Conservation (phyloP, 306 rosid species). For the Comarum palustre region DNA sequence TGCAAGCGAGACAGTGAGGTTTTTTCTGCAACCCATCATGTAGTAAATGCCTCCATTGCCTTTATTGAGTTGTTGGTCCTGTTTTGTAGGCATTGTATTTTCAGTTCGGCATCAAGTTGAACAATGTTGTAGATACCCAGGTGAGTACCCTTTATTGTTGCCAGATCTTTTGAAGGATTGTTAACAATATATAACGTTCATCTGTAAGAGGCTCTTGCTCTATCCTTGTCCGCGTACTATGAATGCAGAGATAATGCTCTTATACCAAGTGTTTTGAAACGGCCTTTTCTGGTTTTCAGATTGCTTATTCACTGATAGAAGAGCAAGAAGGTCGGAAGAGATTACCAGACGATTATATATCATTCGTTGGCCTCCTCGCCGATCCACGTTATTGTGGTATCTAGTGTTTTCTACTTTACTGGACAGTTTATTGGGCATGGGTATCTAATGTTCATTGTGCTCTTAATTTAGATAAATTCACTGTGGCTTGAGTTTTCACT, state of each 20-base stretch:
- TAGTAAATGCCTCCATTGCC: neutral
- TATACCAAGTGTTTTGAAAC: constrained; percentile 14
- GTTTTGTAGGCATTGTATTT: constrained; percentile 79
- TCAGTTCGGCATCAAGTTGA: constrained; percentile 96
- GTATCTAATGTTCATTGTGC: neutral
- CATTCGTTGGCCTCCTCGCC: constrained; percentile 93
- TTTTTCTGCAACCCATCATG: constrained; percentile 24
- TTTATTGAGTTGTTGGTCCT: constrained; percentile 24
- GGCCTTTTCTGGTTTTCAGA: constrained; percentile 45
- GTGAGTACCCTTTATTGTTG: constrained; percentile 38
- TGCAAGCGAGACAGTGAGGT: constrained; percentile 99
- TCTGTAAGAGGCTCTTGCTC: neutral
- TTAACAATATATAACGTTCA: neutral
- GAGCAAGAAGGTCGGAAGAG: constrained; percentile 86
- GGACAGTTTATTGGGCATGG: neutral
- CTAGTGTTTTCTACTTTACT: constrained; percentile 10
- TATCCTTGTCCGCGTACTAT: neutral
- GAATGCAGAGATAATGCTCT: neutral
- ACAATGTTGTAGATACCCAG: constrained; percentile 98
- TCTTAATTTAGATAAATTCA: neutral
- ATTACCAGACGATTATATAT: constrained; percentile 63
- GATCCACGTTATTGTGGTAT: constrained; percentile 96
- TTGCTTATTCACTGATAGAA: constrained; percentile 84
- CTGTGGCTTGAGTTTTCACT: constrained; percentile 29
- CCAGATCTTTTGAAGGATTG: neutral